These are phyloP conservation scores for Mucor indicus DNA, from an alignment of 371 early-diverging fungal genomes.

Conservation along the genomic window DNA sequence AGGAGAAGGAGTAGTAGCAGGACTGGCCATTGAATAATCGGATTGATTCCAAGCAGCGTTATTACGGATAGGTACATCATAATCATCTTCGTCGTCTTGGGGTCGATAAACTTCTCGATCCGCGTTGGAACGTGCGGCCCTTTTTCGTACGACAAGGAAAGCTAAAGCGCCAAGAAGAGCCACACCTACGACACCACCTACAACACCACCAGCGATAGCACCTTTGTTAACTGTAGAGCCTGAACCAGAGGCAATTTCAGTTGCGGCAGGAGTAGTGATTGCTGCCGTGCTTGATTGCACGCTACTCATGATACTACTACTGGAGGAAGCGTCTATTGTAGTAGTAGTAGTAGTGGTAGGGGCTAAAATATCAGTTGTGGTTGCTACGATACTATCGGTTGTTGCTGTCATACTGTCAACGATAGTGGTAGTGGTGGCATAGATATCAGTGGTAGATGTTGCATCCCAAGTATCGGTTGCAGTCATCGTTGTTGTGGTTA, in stretches of 20 bases:
- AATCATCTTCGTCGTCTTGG: constrained; percentile 22
- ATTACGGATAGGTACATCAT: too few relatives aligned
- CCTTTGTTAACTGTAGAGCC: too few relatives aligned
- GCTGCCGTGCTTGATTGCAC: too few relatives aligned
- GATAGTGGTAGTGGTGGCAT: background rate
- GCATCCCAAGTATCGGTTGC: too few relatives aligned
- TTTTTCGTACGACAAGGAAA: constrained; percentile 23
- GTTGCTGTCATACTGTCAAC: constrained; percentile 4
- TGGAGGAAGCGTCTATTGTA: background rate
- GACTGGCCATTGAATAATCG: too few relatives aligned
- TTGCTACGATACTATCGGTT: background rate
- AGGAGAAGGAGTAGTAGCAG: too few relatives aligned
- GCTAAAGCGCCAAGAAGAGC: constrained; percentile 21
- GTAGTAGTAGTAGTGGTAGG: constrained; percentile 3
- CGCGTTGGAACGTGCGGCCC: constrained; percentile 4
- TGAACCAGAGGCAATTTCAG: too few relatives aligned
- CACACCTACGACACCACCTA: constrained; percentile 32
- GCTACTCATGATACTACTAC: too few relatives aligned
- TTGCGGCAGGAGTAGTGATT: too few relatives aligned
- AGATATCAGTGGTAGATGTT: background rate
- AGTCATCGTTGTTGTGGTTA: too few relatives aligned
- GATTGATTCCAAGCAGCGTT: too few relatives aligned
- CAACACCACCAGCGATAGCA: constrained; percentile 32
- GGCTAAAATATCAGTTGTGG: background rate
- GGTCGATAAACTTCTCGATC: constrained; percentile 34